Evolutionary conservation across 2,329 filamentous ascomycete species (phyloP), one percentile per base, ranked within the genome.

Genomic region (Fonsecaea pugnacius): DNA sequence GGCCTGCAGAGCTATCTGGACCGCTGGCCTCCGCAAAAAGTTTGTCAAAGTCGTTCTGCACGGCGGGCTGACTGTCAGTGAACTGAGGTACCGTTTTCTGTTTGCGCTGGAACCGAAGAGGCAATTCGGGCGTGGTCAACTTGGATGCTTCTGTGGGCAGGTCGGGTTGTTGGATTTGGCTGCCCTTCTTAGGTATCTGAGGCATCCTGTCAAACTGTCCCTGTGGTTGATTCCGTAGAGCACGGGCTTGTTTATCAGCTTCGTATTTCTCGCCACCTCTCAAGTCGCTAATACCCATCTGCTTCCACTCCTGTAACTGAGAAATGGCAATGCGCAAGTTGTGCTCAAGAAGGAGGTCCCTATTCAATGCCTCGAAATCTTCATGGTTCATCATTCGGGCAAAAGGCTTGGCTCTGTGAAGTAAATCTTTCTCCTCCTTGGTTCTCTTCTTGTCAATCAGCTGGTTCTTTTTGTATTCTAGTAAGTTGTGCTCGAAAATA

Each of bases 391-490:
- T 97, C 86, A 98, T 96, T 48, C 94, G 87, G 2, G 92, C 94
- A 73, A 97, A 97, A 0, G 95, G 95, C 73, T 99, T 99, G 4
- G 92, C 90, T 75, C 96, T 96, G 78, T 94, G 94, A 16, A 96
- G 78, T 14, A 98, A 79, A 59, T 98, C 95, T 60, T 90, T 87
- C 76, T 99, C 95, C 75, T 99, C 95, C 74, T 98, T 98, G 0
- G 92, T 96, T 36, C 93, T 87, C 79, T 93, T 96, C 85, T 98
- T 99, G 74, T 99, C 95, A 4, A 89, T 77, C 57, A 92, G 90
- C 30, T 86, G 89, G 75, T 96, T 96, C 76, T 96, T 96, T 67
- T 92, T 85, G 73, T 99, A 99, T 62, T 99, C 94, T 3, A 99
- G 83, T 32, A 99, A 82, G 65, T 91, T 91, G 77, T 99, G 95